Conservation (phyloP, 1,139 yeast species). For the Protomyces arabidopsidicola region DNA sequence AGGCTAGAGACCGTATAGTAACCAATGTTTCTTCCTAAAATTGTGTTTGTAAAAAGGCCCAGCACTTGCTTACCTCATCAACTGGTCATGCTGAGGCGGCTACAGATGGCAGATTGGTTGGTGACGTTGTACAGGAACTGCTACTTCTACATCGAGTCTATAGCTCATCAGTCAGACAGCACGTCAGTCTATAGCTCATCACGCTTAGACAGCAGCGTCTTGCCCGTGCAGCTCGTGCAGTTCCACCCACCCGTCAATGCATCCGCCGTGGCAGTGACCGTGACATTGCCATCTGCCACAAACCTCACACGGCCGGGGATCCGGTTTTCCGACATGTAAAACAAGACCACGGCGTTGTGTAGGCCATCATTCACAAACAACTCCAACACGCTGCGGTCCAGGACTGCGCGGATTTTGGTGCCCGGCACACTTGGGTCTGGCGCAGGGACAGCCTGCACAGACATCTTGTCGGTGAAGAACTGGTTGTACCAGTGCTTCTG, state of each 20-base stretch:
- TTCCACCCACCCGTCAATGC: slow-evolving; percentile 9
- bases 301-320: slow-evolving; percentile 4
- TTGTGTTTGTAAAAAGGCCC: too few relatives aligned
- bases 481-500: slow-evolving; percentile 17
- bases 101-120: too few relatives aligned
- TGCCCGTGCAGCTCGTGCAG: slow-evolving; percentile 3
- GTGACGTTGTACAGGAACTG: too few relatives aligned
- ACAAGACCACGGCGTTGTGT: slow-evolving; percentile 15
- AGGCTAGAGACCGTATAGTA: too few relatives aligned
- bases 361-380: slow-evolving; percentile 21
- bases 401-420: slow-evolving; percentile 3
- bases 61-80: too few relatives aligned
- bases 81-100: too few relatives aligned
- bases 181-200: background rate
- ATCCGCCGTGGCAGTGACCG: background rate
- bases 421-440: background rate
- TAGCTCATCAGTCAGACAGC: too few relatives aligned
- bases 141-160: too few relatives aligned
- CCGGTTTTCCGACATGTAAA: slow-evolving; percentile 8
- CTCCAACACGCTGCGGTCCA: slow-evolving; percentile 22
- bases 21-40: too few relatives aligned
- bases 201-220: background rate
- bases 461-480: slow-evolving; percentile 3
- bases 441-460: slow-evolving; percentile 10
- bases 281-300: slow-evolving; percentile 11